Conservation (phyloP, 257 asterid species). For the Sherardia arvensis region DNA sequence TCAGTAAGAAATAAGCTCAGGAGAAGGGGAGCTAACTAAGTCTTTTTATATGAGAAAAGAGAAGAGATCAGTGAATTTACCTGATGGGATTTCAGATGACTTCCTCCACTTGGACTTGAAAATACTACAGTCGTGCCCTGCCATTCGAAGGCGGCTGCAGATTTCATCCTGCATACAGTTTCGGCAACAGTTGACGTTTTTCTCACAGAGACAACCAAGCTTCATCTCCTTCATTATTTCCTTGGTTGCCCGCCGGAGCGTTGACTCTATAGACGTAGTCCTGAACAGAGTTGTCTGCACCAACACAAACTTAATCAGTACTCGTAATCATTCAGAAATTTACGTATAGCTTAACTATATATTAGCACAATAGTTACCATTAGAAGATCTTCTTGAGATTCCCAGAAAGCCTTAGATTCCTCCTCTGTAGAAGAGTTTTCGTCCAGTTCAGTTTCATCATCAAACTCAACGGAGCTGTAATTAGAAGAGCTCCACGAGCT, state of each 20-base stretch:
- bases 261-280: constrained; percentile 25
- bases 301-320: background rate
- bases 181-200: constrained; percentile 15
- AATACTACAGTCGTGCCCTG: constrained; percentile 23
- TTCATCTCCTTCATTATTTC: constrained; percentile 26
- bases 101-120: constrained; percentile 35
- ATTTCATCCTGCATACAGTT: constrained; percentile 23
- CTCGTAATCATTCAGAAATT: background rate
- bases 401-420: constrained; percentile 22
- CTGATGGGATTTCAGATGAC: constrained; percentile 25
- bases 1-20: too few species aligned
- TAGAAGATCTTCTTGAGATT: constrained; percentile 20
- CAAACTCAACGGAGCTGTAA: background rate
- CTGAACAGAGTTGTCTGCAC: constrained; percentile 26
- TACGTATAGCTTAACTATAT: background rate
- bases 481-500: constrained; percentile 12
- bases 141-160: constrained; percentile 14
- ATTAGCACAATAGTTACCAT: constrained; percentile 5
- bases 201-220: constrained; percentile 23
- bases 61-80: too few species aligned
- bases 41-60: too few species aligned
- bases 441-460: background rate
- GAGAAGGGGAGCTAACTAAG: too few species aligned
- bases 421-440: constrained; percentile 6
- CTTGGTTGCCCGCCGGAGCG: constrained; percentile 26